Evolutionary conservation across 306 rosid genomes (phyloP).

Genomic region (Acacia confusa): DNA sequence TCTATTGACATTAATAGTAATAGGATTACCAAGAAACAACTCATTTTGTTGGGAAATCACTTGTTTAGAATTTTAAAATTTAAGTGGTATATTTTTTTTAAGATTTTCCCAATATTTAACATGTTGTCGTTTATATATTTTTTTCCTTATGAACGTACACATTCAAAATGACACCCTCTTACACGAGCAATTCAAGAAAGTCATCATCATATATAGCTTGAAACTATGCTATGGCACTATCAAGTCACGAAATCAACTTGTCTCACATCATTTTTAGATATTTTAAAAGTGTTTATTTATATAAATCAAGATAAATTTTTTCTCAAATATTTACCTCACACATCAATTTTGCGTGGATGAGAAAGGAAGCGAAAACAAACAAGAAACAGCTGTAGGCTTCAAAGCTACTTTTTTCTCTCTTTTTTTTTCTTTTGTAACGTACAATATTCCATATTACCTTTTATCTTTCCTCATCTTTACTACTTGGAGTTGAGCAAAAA

Average conservation of each 20-base stretch:
- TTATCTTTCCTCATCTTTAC: conserved; percentile 27
- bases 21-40: too few relatives aligned
- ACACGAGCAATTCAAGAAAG: not conserved
- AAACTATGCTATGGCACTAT: not conserved
- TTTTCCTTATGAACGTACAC: not conserved
- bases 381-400: conserved; percentile 22
- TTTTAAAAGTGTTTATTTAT: too few relatives aligned
- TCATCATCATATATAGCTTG: not conserved
- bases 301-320: too few relatives aligned
- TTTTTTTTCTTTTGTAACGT: not conserved
- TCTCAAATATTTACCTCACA: too few relatives aligned
- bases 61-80: too few relatives aligned
- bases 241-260: too few relatives aligned
- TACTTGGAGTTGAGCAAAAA: too few relatives aligned
- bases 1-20: too few relatives aligned
- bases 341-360: conserved; percentile 17
- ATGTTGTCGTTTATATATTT: not conserved
- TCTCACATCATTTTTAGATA: too few relatives aligned
- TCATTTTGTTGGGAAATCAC: too few relatives aligned
- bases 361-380: conserved; percentile 26
- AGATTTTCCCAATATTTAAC: too few relatives aligned
- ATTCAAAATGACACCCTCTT: not conserved
- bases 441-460: conserved; percentile 35
- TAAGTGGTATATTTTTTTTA: too few relatives aligned
- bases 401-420: conserved; percentile 40